Percentiles rank a stretch among this genome's conserved stretches.
Conservation (phyloP, 2,329 filamentous ascomycete genomes). For the Chalaropsis thielavioides region DNA sequence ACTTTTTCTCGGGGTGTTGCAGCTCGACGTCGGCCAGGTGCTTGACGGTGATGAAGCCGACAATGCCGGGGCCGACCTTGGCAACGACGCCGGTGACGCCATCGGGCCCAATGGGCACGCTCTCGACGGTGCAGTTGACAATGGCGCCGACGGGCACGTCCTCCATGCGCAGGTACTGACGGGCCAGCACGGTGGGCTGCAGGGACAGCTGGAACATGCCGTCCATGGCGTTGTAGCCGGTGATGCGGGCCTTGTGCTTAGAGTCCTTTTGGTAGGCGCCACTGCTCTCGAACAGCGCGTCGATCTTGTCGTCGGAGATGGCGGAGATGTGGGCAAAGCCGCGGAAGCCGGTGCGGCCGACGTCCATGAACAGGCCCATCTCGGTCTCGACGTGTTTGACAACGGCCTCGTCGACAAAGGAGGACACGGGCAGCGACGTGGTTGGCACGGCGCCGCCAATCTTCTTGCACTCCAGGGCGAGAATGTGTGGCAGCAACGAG, state of each 20-base stretch:
- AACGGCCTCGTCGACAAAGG: slow-evolving; percentile 61
- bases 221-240: slow-evolving; percentile 79
- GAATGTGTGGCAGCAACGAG: slow-evolving; percentile 73
- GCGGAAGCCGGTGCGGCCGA: slow-evolving; percentile 48
- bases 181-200: slow-evolving; percentile 66
- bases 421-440: slow-evolving; percentile 53
- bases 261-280: slow-evolving; percentile 69
- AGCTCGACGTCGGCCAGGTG: slow-evolving; percentile 80
- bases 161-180: slow-evolving; percentile 80
- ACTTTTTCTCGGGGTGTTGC: slow-evolving; percentile 92
- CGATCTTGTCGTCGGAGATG: slow-evolving; percentile 78
- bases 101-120: slow-evolving; percentile 61
- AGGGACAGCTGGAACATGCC: slow-evolving; percentile 75
- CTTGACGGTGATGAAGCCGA: slow-evolving; percentile 72
- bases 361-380: slow-evolving; percentile 66
- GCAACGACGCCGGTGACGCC: slow-evolving; percentile 72
- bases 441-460: slow-evolving; percentile 35
- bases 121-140: slow-evolving; percentile 72
- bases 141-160: slow-evolving; percentile 72
- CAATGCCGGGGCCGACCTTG: slow-evolving; percentile 72
- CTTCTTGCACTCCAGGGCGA: slow-evolving; percentile 42
- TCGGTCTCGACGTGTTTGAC: slow-evolving; percentile 67
- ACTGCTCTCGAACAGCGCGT: slow-evolving; percentile 59
- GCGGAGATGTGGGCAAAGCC: slow-evolving; percentile 92
- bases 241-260: slow-evolving; percentile 63